Conservation (phyloP, 257 asterid genomes). For the Fraxinus cuspidata region DNA sequence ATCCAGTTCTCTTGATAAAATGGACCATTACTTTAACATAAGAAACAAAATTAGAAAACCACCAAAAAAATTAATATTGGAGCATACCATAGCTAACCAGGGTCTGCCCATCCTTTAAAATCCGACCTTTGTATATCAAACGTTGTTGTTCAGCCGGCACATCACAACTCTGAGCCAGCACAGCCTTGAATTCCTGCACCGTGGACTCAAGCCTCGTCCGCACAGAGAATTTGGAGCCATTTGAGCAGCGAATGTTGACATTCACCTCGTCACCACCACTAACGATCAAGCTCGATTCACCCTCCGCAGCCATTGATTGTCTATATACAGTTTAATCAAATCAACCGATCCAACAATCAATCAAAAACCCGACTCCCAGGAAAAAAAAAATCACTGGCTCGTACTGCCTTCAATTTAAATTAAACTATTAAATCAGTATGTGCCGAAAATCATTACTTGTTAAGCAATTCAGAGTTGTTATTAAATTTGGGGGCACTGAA, state of each 20-base stretch:
- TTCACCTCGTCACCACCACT: conserved; percentile 47
- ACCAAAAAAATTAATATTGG: background rate
- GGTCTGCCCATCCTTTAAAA: conserved; percentile 60
- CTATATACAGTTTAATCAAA: background rate
- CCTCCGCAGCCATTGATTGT: conserved; percentile 46
- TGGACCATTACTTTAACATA: background rate
- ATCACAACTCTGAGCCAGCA: conserved; percentile 54
- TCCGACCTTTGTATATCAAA: conserved; percentile 63
- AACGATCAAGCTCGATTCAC: conserved; percentile 41
- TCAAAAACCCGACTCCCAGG: background rate
- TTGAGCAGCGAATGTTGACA: conserved; percentile 59
- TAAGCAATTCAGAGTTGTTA: background rate
- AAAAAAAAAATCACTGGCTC: background rate
- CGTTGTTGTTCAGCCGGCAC: conserved; percentile 62
- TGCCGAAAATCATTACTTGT: background rate
- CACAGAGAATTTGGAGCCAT: conserved; percentile 64
- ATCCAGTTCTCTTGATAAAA: background rate
- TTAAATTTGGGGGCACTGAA: background rate
- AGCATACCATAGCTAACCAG: conserved; percentile 51
- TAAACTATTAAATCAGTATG: background rate
- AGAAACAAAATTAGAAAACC: background rate
- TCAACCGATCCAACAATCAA: background rate
- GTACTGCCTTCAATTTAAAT: background rate
- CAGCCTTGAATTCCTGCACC: conserved; percentile 55
- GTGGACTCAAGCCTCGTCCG: conserved; percentile 51